These are phyloP conservation scores for Mycena belliarum DNA, from an alignment of 768 basidiomycete species.

Conservation along the genomic window DNA sequence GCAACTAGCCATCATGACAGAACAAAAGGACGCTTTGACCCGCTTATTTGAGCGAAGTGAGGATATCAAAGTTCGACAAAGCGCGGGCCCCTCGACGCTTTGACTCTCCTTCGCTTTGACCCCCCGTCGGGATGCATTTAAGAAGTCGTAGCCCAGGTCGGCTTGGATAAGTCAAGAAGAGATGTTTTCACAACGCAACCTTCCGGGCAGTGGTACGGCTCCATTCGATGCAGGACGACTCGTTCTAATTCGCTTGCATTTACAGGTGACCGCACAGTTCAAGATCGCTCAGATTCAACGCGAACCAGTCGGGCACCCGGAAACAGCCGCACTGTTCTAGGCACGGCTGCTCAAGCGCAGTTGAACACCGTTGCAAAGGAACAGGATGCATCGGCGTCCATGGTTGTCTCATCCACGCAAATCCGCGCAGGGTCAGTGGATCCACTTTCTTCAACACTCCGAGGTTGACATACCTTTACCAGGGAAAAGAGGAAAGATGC, in stretches of 20 bases:
- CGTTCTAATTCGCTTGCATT: neutral
- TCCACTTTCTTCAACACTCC: neutral
- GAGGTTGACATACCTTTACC: neutral
- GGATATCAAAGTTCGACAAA: too few species aligned
- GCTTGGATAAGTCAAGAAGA: neutral
- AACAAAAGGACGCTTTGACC: neutral
- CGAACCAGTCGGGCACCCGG: neutral
- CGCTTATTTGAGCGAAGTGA: too few species aligned
- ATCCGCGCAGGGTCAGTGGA: neutral
- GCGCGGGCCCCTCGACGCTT: neutral
- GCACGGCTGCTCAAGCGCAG: neutral
- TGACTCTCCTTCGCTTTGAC: neutral
- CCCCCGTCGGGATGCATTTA: neutral
- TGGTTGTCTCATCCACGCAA: neutral
- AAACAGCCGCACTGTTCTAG: neutral
- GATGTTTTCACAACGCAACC: neutral
- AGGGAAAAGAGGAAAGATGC: slow-evolving; percentile 12
- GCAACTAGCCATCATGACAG: too few species aligned
- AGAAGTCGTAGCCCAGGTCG: neutral
- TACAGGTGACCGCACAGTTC: neutral
- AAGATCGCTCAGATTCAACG: neutral
- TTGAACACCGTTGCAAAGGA: neutral
- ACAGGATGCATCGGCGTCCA: neutral
- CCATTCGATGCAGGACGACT: neutral
- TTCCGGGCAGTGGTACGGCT: neutral